Evolutionary conservation across 306 rosid species (phyloP).

Genomic region (Ochetophila trinervis): DNA sequence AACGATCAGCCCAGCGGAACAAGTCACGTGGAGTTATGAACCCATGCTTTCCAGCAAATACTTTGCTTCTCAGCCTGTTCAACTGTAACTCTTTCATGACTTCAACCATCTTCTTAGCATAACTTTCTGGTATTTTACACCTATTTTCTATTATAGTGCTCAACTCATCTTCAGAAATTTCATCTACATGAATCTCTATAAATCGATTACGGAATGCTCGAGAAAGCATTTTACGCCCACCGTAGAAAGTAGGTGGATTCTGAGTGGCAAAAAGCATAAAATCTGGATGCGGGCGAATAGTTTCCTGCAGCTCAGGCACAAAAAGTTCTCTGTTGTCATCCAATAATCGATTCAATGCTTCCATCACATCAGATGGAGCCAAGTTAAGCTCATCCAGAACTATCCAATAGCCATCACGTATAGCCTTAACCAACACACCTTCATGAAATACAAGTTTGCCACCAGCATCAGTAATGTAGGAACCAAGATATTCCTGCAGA

Average conservation of each 20-base stretch:
- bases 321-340: constrained; percentile 96
- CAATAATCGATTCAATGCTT: constrained; percentile 86
- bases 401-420: constrained; percentile 86
- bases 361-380: constrained; percentile 98
- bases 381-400: constrained; percentile 94
- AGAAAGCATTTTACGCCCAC: constrained; percentile 93
- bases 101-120: constrained; percentile 73
- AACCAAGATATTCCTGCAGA: constrained; percentile 91
- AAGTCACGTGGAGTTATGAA: constrained; percentile 92
- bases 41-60: constrained; percentile 90
- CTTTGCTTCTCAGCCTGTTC: constrained; percentile 74
- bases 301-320: constrained; percentile 81
- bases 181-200: constrained; percentile 88
- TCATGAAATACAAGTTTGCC: constrained; percentile 90
- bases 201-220: constrained; percentile 94
- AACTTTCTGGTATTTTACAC: constrained; percentile 55
- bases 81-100: constrained; percentile 84
- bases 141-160: constrained; percentile 54
- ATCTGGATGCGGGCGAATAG: constrained; percentile 63
- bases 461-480: constrained; percentile 65
- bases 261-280: constrained; percentile 99
- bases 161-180: constrained; percentile 84
- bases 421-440: constrained; percentile 88
- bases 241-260: constrained; percentile 89
- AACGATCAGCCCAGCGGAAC: constrained; percentile 96